Evolutionary conservation across 257 asterid species (phyloP), one percentile per base, ranked within the genome.

Genomic region (Solanum medicagineum): DNA sequence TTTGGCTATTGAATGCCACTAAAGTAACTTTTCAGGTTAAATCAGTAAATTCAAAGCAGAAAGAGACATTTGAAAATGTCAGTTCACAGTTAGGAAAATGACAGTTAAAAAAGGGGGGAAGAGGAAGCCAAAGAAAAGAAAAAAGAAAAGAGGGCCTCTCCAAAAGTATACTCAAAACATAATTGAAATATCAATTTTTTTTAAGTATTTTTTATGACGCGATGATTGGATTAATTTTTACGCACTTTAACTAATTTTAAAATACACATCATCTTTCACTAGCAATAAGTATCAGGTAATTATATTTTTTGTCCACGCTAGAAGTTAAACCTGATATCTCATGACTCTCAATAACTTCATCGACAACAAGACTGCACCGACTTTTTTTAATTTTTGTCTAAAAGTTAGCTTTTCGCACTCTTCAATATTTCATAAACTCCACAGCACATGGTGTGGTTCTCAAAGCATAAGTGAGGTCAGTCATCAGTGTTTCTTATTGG

Each of bases 391-490:
- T 22, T 56, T 44, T 47, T 87, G 63, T 85, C 56, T 73, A 63
- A 87, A 32, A 51, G 44, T 22, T 77, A 51, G 91, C 93, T 93
- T 92, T 94, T 89, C 91, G 89, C 81, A 87, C 59, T 85, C 91
- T 89, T 82, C 92, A 32, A 68, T 14, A 24, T 90, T 89, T 84
- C 82, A 47, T 69, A 84, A 87, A 29, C 47, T 88, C 90, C 93
- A 91, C 42, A 8, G 65, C 83, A 77, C 96, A 93, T 92, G 94
- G 74, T 86, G 68, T 92, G 93, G 92, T 89, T 86, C 88, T 82
- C 63, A 88, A 84, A 87, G 85, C 89, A 86, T 53, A 29, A 83
- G 79, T 89, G 86, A 90, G 65, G 88, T 69, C 62, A 36, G 42
- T 36, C 42, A 36, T 4, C 42, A 88, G 42, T 77, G 42, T 53